phyloP scores from a whole-genome alignment of 805 yeast genomes.

The Candida michaelii region DNA sequence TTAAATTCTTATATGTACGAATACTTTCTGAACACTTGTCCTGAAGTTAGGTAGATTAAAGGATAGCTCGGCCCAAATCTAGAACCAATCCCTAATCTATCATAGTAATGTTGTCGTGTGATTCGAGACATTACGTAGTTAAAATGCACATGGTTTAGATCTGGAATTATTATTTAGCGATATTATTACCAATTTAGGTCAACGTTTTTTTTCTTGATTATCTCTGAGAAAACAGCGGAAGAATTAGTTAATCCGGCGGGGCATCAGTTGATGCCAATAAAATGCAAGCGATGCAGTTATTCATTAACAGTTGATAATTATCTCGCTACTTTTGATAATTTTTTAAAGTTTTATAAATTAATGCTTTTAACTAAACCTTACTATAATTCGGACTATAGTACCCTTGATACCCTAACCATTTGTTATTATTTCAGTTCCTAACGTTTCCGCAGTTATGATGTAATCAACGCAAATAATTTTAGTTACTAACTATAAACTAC shows the following conservation, averaged over 20 bases:
- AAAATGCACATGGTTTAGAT: slow-evolving; percentile 3
- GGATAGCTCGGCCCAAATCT: too few species aligned
- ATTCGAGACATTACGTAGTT: slow-evolving; percentile 5
- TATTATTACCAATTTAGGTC: not conserved
- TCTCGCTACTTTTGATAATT: not conserved
- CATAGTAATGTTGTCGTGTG: not conserved
- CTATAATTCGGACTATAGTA: not conserved
- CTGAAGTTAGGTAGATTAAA: too few species aligned
- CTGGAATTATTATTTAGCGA: slow-evolving; percentile 5
- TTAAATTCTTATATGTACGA: too few species aligned
- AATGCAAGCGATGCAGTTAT: too few species aligned
- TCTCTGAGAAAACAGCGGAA: not conserved
- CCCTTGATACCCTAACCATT: not conserved
- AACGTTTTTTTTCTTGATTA: not conserved
- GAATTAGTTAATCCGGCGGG: slow-evolving; percentile 6
- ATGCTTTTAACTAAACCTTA: too few species aligned
- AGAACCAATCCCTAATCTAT: not conserved
- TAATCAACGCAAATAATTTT: not conserved
- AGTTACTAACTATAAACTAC: slow-evolving; percentile 2
- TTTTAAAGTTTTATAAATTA: too few species aligned
- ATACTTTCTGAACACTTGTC: too few species aligned
- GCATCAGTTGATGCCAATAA: slow-evolving; percentile 4
- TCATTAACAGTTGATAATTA: not conserved
- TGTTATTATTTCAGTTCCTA: slow-evolving; percentile 1
- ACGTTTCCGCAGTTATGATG: slow-evolving; percentile 6